Percentiles rank a stretch among this genome's conserved stretches.
These are phyloP conservation scores for Penicillium fuscoglaucum DNA, from an alignment of 2,329 filamentous ascomycete species.

Conservation along the genomic window DNA sequence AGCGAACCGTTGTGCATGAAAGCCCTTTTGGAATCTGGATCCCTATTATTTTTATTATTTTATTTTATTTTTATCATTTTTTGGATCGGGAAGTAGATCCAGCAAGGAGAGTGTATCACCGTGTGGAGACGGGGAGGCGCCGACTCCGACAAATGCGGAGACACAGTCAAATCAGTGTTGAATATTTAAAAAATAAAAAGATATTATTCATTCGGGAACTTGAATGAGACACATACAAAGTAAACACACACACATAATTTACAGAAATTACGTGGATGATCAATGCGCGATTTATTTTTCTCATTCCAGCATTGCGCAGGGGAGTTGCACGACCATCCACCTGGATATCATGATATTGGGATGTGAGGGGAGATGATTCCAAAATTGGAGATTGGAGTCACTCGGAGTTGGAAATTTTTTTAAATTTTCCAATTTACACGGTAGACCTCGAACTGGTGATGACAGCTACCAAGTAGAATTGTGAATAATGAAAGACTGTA, in stretches of 20 bases:
- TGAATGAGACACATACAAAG: constrained; percentile 5
- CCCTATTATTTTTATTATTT: constrained; percentile 17
- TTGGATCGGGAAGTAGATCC: constrained; percentile 24
- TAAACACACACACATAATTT: neutral
- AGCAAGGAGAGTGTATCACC: constrained; percentile 19
- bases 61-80: constrained; percentile 11
- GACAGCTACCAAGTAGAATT: constrained; percentile 9
- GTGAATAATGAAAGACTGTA: constrained; percentile 1
- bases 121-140: constrained; percentile 21
- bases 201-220: neutral
- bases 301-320: constrained; percentile 9
- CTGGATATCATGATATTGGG: neutral
- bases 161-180: constrained; percentile 4
- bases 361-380: neutral
- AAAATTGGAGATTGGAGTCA: neutral
- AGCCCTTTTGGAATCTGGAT: constrained; percentile 24
- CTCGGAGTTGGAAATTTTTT: constrained; percentile 2
- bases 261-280: neutral
- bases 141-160: constrained; percentile 20
- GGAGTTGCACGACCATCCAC: neutral
- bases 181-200: neutral
- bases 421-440: constrained; percentile 15
- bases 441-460: constrained; percentile 21
- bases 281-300: constrained; percentile 8
- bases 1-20: constrained; percentile 29